Base-by-base conservation (phyloP, 2,329 filamentous ascomycete species). In the Colletotrichum cereale region DNA sequence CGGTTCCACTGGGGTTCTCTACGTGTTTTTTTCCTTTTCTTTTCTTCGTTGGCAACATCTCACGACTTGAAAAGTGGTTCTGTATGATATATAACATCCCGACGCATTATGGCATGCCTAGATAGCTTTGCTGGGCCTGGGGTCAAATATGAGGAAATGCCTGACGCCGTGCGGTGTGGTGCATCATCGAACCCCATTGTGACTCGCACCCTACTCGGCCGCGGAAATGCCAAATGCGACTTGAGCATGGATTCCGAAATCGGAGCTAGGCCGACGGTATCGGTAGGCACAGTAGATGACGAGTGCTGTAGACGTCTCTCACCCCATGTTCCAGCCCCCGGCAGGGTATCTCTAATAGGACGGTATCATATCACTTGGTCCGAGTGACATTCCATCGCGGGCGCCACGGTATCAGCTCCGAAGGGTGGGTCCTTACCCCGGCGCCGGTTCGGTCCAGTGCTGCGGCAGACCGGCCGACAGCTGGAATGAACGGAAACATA, bases 1-100 rank as follows among this genome's bases (percentile, higher is more conserved):
- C 38, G 44, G 42, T 71, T 68, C 26, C 58, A 60, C 50, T 14
- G 31, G 65, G 65, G 44, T 62, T 55, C 58, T 60, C 52, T 72
- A 64, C 38, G 60, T 47, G 47, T 60, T 60, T 53, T 58, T n/a
- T n/a, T n/a, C n/a, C n/a, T n/a, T n/a, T n/a, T n/a, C n/a, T n/a
- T n/a, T n/a, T n/a, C n/a, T n/a, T 26, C 53, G 48, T 52, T 38
- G 57, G 52, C 57, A 36, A 53, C 66, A 69, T 64, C 47, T 48
- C 65, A 48, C 50, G 50, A 24, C 12, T 57, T 50, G 24, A 50
- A 66, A 40, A 50, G 36, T 10, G 40, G 26, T 68, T 34, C 14
- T 47, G 29, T 36, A 50, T 7, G 16, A 52, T 47, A 11, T 47
- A 47, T 11, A 38, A 52, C 42, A 38, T 34, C 34, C 31, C 8